A percentile compares a stretch with the other conserved stretches of the same genome.
These are phyloP conservation scores for Warburgia ugandensis DNA, from an alignment of 164 flowering plant species.

Conservation along the genomic window DNA sequence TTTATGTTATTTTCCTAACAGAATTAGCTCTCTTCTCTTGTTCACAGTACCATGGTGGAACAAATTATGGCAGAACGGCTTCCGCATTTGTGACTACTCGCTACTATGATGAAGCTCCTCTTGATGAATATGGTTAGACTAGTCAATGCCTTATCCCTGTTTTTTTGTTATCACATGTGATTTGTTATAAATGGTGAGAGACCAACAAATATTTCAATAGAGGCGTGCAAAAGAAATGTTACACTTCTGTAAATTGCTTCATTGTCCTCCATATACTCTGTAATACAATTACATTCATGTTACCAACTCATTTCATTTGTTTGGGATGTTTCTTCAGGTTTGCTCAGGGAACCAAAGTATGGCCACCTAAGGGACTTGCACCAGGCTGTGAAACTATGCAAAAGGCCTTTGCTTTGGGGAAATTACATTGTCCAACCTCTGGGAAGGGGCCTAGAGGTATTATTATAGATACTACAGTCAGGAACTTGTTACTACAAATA, in stretches of 20 bases:
- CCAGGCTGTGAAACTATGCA: conserved; percentile 55
- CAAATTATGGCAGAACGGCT: conserved; percentile 63
- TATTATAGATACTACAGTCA: too few species aligned
- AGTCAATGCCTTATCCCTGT: not conserved
- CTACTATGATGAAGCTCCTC: conserved; percentile 85
- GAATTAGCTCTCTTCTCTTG: not conserved
- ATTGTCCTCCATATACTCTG: not conserved
- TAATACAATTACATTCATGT: not conserved
- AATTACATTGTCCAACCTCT: conserved; percentile 17
- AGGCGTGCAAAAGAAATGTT: not conserved
- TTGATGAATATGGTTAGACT: conserved; percentile 64
- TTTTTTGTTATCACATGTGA: not conserved
- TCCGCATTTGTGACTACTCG: conserved; percentile 60
- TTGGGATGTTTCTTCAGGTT: conserved; percentile 26
- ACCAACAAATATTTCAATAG: not conserved
- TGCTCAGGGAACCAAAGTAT: conserved; percentile 71
- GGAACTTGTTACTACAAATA: too few species aligned
- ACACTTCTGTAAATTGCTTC: not conserved
- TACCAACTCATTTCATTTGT: not conserved
- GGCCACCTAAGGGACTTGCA: conserved; percentile 87
- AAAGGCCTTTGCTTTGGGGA: conserved; percentile 69
- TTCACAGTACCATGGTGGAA: conserved; percentile 72
- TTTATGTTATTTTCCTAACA: not conserved
- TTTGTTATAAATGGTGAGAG: not conserved
- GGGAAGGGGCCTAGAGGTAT: conserved; percentile 41